Evolutionary conservation across 2,329 filamentous ascomycete species (phyloP).

Genomic region (Penicillium frequentans): DNA sequence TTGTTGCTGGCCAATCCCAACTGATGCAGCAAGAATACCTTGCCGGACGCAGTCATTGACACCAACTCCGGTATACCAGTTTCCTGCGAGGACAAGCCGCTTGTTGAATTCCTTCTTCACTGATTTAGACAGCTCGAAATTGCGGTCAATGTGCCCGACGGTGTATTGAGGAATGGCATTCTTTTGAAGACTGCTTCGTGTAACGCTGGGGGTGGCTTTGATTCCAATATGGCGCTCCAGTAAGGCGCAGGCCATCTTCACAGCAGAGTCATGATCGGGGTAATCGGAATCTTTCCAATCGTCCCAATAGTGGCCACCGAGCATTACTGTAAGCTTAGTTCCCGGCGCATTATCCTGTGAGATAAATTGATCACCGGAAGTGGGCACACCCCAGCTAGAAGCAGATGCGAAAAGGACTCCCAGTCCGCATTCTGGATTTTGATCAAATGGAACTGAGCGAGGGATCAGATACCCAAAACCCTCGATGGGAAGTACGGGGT

Average conservation of each 20-base stretch:
- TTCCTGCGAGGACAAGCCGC: conserved; percentile 62
- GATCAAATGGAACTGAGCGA: conserved; percentile 63
- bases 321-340: conserved; percentile 90
- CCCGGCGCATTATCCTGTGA: conserved; percentile 55
- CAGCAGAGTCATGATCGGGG: conserved; percentile 66
- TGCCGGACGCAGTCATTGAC: conserved; percentile 58
- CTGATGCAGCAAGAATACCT: conserved; percentile 54
- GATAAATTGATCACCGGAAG: neutral
- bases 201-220: conserved; percentile 59
- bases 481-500: conserved; percentile 62
- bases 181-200: conserved; percentile 59
- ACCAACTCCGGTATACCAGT: conserved; percentile 53
- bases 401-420: conserved; percentile 92
- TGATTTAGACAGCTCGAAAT: conserved; percentile 58
- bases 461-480: conserved; percentile 95
- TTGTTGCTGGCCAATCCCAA: conserved; percentile 38
- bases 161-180: conserved; percentile 90
- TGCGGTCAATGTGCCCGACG: conserved; percentile 69
- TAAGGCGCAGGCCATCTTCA: conserved; percentile 68
- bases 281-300: conserved; percentile 53
- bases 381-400: conserved; percentile 52
- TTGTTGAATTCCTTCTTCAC: conserved; percentile 60
- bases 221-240: conserved; percentile 75
- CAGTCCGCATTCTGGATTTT: conserved; percentile 80
- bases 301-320: conserved; percentile 92